phyloP scores from a whole-genome alignment of 2,329 filamentous ascomycete genomes.

The Onygenales sp. region DNA sequence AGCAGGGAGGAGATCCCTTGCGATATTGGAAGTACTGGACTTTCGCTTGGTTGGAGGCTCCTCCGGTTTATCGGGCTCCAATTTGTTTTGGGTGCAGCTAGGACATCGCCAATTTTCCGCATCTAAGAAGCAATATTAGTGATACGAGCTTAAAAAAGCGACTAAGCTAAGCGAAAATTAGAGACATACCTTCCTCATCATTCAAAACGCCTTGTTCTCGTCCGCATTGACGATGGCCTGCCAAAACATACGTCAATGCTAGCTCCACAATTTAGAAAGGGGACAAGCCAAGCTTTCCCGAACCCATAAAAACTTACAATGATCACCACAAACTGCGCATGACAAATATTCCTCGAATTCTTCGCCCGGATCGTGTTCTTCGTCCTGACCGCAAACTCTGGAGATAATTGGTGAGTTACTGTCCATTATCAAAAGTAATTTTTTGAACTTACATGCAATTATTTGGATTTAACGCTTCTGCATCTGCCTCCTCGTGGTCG shows the following conservation, averaged over 20 bases:
- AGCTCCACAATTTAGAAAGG: constrained; percentile 13
- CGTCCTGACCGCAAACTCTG: constrained; percentile 74
- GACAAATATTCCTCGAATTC: constrained; percentile 71
- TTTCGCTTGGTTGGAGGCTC: constrained; percentile 32
- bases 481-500: constrained; percentile 34
- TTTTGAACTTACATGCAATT: constrained; percentile 51
- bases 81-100: constrained; percentile 39
- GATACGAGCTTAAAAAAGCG: constrained; percentile 19
- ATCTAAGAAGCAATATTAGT: constrained; percentile 33
- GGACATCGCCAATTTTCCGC: constrained; percentile 54
- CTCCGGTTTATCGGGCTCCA: constrained; percentile 23
- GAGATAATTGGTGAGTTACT: constrained; percentile 25
- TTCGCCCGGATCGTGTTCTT: constrained; percentile 71
- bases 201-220: constrained; percentile 57
- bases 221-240: constrained; percentile 88
- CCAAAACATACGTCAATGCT: constrained; percentile 36
- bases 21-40: constrained; percentile 55
- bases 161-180: neutral
- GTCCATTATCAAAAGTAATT: constrained; percentile 7
- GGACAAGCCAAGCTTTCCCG: constrained; percentile 22
- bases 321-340: constrained; percentile 70
- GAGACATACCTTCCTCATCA: constrained; percentile 52
- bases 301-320: constrained; percentile 52
- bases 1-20: constrained; percentile 62
- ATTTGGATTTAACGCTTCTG: constrained; percentile 42